Conservation (phyloP, 495 filamentous ascomycete species). For the Xylaria scruposa region DNA sequence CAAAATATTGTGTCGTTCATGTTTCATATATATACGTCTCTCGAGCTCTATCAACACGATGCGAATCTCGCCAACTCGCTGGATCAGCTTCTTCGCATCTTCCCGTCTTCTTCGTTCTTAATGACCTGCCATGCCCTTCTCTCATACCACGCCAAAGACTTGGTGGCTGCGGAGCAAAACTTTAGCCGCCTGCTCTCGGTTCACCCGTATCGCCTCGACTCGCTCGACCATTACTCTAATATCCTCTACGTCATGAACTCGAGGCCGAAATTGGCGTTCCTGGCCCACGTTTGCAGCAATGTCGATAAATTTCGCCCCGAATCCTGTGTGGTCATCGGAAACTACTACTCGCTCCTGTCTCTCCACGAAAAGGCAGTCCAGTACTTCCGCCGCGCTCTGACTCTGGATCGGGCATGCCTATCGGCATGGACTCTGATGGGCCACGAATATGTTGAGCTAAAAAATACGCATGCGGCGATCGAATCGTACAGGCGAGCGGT, state of each 20-base stretch:
- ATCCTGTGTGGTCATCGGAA: slow-evolving; percentile 95
- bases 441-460: slow-evolving; percentile 98
- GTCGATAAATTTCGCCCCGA: slow-evolving; percentile 97
- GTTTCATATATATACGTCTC: slow-evolving; percentile 86
- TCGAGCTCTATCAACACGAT: slow-evolving; percentile 88
- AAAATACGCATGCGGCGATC: slow-evolving; percentile 98
- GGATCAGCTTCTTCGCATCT: slow-evolving; percentile 78
- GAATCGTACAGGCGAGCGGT: slow-evolving; percentile 96
- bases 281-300: slow-evolving; percentile 86
- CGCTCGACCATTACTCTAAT: slow-evolving; percentile 93
- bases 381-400: slow-evolving; percentile 97
- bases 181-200: slow-evolving; percentile 81
- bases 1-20: slow-evolving; percentile 92
- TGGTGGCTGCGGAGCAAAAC: slow-evolving; percentile 81
- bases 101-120: slow-evolving; percentile 85
- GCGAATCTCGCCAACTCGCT: slow-evolving; percentile 73
- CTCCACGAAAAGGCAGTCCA: slow-evolving; percentile 98
- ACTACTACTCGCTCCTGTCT: slow-evolving; percentile 93
- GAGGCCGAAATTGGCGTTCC: slow-evolving; percentile 86
- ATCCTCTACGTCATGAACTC: slow-evolving; percentile 91
- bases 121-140: slow-evolving; percentile 88
- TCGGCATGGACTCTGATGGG: slow-evolving; percentile 99
- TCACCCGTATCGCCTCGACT: slow-evolving; percentile 88
- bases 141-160: slow-evolving; percentile 93
- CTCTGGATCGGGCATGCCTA: slow-evolving; percentile 87